Base-by-base conservation (phyloP, 78 protist genomes). In the Protostelium mycophagum region DNA sequence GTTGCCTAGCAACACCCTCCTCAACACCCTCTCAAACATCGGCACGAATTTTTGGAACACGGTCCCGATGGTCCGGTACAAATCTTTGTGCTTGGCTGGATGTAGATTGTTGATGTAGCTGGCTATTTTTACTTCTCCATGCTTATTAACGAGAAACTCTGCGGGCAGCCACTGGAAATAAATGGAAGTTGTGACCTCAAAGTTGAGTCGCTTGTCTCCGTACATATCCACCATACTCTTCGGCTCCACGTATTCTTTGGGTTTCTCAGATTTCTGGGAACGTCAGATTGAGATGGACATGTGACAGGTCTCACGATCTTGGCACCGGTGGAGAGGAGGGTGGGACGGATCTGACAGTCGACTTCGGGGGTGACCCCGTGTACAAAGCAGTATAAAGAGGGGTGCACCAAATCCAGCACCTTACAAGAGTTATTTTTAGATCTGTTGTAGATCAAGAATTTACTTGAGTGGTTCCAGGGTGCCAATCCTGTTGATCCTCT, bases 101-200 rank as follows among this genome's bases (percentile, higher is more conserved):
- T 92, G 91, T 28, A 92, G 86, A 84, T 92, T 92, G 86, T 92
- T 92, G 34, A 92, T 90, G 92, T 92, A 92, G 1, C 89, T 84
- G 10, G 89, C 92, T n/a, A 92, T 73, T 38, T 29, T 88, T 35
- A 92, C 94, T 5, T 34, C 28, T 83, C 93, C 94, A 9, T 91
- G 91, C 84, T 29, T 10, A 25, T 28, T 38, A 36, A 92, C 94
- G 34, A 34, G 16, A 23, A 92, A 38, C 9, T 92, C 94, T 10
- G 83, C 1, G 35, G 94, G 94, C 28, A 92, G 88, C 94, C 94
- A 92, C 38, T 92, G 94, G 92, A 37, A 92, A 34, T 1, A 36
- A 29, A 87, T 84, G 0, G 88, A 84, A 34, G 16, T 5, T 5
- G 73, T 16, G 31, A 16, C 5, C 5, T 51, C 73, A 16, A 51